Evolutionary conservation across 108 stramenopile genomes (phyloP), one percentile per base, ranked within the genome.

Genomic region (Schizochytrium sp.): DNA sequence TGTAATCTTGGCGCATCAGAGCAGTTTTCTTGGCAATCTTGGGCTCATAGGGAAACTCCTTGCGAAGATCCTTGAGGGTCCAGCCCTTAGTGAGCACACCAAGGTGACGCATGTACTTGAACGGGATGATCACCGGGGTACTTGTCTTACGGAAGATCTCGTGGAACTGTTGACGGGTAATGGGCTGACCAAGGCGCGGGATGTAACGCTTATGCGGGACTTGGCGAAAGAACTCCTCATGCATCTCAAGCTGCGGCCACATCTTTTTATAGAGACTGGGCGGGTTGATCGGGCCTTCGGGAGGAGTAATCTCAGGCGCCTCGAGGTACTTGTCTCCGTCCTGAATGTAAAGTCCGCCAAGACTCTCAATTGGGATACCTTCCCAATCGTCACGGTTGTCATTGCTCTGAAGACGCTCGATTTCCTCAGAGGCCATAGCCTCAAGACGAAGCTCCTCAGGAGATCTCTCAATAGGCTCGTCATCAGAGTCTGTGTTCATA

Each of bases 101-200:
- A 17, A 83, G 76, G 2, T 83, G 10, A 8, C 76, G 76, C 76
- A 83, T 83, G 76, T 83, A 55, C 76, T 83, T 55, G 53, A 83
- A 83, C 10, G 76, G 76, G 53, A 83, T 83, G 28, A 83, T 55
- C 50, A 83, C 76, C 5, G 76, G 76, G 4, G 76, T 83, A 53
- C 50, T 55, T 10, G 76, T 83, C 76, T 83, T 49, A 40, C 76
- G 76, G 28, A 83, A 83, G 53, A 83, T 55, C 47, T 83, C 76
- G 53, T 83, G 76, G 76, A 83, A 83, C 3, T 83, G 76, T 40
- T 83, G 47, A n/a, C 76, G 76, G 50, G 76, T 83, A 1, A 83
- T 83, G 12, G 76, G 76, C 76, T 83, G 50, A 5, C 53, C 76
- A 53, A 83, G 19, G 76, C 76, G 76, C 47, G 76, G 76, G 3